Evolutionary conservation across 2,329 filamentous ascomycete species (phyloP), one percentile per base, ranked within the genome.

Genomic region (Diaporthe batatas): DNA sequence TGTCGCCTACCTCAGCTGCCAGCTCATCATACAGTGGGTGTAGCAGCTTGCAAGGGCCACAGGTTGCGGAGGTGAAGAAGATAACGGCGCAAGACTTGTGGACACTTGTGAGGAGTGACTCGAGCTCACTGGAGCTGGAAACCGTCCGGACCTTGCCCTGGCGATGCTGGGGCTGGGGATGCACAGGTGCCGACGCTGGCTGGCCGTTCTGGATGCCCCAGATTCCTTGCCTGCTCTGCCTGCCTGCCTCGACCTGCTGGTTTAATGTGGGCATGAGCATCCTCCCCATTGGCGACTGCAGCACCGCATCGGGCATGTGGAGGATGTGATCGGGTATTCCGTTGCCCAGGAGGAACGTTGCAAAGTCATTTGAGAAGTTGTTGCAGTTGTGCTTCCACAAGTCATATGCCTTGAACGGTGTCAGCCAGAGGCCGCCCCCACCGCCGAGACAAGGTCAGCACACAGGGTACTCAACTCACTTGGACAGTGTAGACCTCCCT

Each of bases 301-400:
- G 87, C 11, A 98, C 95, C 0, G 92, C 93, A 78, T 95, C 89
- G 0, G 96, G 96, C 80, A 98, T 91, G 76, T 92, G 94, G 39
- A 90, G 89, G 76, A 99, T 98, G 78, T 97, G 91, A 1, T 91
- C 89, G 0, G 96, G 96, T 73, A 98, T 98, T 3, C 94, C 93
- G 77, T 91, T 93, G 29, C 96, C 96, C 0, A 98, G 86, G 0
- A 98, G 86, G 75, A 98, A 98, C 82, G 94, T 96, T 75, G 94
- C 87, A 76, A 98, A 92, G 74, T 98, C 95, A 79, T 98, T 96
- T 4, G 93, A 94, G 82, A 98, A 99, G 82, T 98, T 98, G 84
- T 98, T 99, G 85, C 96, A 98, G 80, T 99, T 99, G 82, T 98
- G 95, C 77, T 84, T 94, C 81, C 89, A 98, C 6, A 98, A 85